These are phyloP conservation scores for Cucurbita pepo DNA, from an alignment of 306 rosid species.

Conservation along the genomic window DNA sequence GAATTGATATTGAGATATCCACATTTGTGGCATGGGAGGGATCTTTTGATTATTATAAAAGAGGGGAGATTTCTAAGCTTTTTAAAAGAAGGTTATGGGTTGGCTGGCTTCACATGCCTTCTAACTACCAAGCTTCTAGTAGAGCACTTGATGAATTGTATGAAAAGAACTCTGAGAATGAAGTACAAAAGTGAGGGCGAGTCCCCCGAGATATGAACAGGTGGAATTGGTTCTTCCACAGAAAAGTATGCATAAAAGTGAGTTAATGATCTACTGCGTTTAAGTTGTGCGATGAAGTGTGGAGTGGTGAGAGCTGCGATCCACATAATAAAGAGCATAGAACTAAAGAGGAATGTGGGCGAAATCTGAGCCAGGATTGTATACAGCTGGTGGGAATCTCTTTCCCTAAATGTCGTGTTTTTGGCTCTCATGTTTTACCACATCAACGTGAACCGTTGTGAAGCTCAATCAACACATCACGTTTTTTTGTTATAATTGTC, in stretches of 20 bases:
- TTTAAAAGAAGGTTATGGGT: neutral
- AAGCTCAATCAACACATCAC: slow-evolving; percentile 1
- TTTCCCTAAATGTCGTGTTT: slow-evolving; percentile 20
- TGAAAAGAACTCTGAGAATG: neutral
- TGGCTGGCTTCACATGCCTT: slow-evolving; percentile 17
- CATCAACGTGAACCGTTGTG: neutral
- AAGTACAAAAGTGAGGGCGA: neutral
- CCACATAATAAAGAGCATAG: too few species aligned
- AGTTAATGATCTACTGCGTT: too few species aligned
- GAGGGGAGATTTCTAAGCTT: neutral
- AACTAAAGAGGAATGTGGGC: neutral
- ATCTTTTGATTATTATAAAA: neutral
- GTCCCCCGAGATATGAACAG: neutral
- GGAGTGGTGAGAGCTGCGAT: too few species aligned
- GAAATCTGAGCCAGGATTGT: slow-evolving; percentile 11
- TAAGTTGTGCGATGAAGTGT: too few species aligned
- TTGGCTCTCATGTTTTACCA: neutral
- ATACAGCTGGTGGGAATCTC: slow-evolving; percentile 53
- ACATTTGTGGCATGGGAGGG: neutral
- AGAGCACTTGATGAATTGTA: slow-evolving; percentile 7
- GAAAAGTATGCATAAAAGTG: too few species aligned
- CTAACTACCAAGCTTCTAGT: slow-evolving; percentile 6
- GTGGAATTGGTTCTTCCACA: neutral
- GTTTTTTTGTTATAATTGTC: neutral
- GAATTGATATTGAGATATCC: neutral